Base-by-base conservation (phyloP, 2,329 filamentous ascomycete species). In the Aspergillus thermomutatus region DNA sequence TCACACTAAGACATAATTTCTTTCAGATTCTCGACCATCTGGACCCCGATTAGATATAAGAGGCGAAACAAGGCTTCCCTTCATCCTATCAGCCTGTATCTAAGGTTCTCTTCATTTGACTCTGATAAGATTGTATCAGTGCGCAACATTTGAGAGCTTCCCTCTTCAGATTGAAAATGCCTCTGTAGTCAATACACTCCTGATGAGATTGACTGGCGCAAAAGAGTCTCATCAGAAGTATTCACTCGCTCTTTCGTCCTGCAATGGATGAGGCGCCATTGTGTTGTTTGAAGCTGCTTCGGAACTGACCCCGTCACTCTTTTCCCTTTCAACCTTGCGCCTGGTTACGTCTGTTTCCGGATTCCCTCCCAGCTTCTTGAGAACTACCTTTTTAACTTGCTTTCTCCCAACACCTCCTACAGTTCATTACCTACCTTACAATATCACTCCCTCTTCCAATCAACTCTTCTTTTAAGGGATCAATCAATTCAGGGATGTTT, bases 301-400 rank as follows among this genome's bases (percentile, higher is more conserved):
- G 54, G 52, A 48, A 11, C 26, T 43, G 40, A 37, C 5, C 31
- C 47, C 34, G 23, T 23, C 54, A 21, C n/a, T 49, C 28, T 45
- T 40, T 23, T 46, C 11, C 43, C 41, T 45, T 43, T 45, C 41
- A 45, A 45, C 8, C 19, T 43, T 23, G 21, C 41, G 41, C 41
- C 41, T 45, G 40, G 41, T 46, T 46, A 46, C 43, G 43, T 46
- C 43, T 46, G 23, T 46, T 46, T 11, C 43, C 43, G 43, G 43
- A 23, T 46, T 25, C 37, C 50, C 27, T 27, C 17, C 31, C 46
- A 50, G 31, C 43, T 23, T 61, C 55, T 55, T 46, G 52, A 48
- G 48, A 31, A 54, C 50, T 56, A 47, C 45, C 50, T 28, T 14
- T 14, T 46, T 57, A 14, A 17, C 52, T 27, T 45, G 11, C n/a